Evolutionary conservation across 352 stramenopile genomes (phyloP).

Genomic region (Globisporangium megalacanthum): DNA sequence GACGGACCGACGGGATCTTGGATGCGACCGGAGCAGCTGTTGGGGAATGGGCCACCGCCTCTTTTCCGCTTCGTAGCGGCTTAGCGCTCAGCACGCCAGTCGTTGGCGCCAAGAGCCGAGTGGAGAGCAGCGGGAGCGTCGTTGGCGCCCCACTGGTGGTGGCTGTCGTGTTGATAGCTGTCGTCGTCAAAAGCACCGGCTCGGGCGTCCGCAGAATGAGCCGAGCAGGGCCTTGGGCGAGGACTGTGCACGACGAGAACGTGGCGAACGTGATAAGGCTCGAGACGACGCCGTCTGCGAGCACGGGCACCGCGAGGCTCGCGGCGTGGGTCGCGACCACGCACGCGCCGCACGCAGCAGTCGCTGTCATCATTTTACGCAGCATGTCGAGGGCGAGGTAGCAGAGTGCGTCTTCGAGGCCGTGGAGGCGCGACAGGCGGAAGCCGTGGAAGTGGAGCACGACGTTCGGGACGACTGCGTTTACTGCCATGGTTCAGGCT

Average conservation of each 20-base stretch:
- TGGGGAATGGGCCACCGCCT: background rate
- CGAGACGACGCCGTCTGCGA: slow-evolving; percentile 27
- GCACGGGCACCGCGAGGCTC: slow-evolving; percentile 21
- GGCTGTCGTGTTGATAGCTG: slow-evolving; percentile 1
- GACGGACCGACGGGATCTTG: slow-evolving; percentile 23
- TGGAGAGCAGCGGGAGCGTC: slow-evolving; percentile 25
- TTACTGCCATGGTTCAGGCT: slow-evolving; percentile 11
- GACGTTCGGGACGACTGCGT: slow-evolving; percentile 32
- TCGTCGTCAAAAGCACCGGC: too few species aligned
- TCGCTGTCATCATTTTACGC: slow-evolving; percentile 15
- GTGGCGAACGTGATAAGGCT: slow-evolving; percentile 47
- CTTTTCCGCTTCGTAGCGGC: background rate
- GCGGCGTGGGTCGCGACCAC: slow-evolving; percentile 8
- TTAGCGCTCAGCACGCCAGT: slow-evolving; percentile 6
- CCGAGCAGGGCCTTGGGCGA: slow-evolving; percentile 22
- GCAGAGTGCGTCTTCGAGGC: slow-evolving; percentile 17
- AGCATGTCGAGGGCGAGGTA: slow-evolving; percentile 20
- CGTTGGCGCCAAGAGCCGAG: slow-evolving; percentile 15
- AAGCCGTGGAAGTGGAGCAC: slow-evolving; percentile 65
- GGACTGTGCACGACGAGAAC: slow-evolving; percentile 34
- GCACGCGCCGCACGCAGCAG: slow-evolving; percentile 11
- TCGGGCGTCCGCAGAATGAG: background rate
- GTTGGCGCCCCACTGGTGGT: slow-evolving; percentile 1
- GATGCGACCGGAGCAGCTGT: background rate
- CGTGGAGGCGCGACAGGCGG: slow-evolving; percentile 21